Percentiles rank a stretch among this genome's conserved stretches.
These are phyloP conservation scores for Tieghemostelium lacteum DNA, from an alignment of 78 protist genomes.

Conservation along the genomic window DNA sequence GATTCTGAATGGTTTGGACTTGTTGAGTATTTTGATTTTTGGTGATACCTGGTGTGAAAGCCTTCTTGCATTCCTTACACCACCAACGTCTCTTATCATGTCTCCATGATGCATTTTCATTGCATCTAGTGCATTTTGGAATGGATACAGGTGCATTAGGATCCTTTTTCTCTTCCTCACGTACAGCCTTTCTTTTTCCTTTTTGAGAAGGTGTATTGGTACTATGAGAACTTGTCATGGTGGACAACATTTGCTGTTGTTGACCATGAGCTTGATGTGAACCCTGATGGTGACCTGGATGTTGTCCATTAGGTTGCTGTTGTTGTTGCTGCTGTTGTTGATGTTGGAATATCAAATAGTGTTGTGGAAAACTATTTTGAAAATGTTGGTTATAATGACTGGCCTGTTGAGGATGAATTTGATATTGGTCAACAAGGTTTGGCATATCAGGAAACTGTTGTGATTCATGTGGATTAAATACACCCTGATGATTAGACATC, in stretches of 20 bases:
- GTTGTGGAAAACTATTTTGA: slow-evolving; percentile 21
- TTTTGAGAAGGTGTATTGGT: slow-evolving; percentile 23
- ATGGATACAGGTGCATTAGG: slow-evolving; percentile 1
- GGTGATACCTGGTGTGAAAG: slow-evolving; percentile 77
- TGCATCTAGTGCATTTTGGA: slow-evolving; percentile 72
- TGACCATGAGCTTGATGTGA: slow-evolving; percentile 7
- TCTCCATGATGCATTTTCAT: slow-evolving; percentile 72
- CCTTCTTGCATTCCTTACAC: slow-evolving; percentile 81
- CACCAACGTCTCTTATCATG: slow-evolving; percentile 83
- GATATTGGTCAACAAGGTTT: slow-evolving; percentile 51
- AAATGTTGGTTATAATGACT: slow-evolving; percentile 5
- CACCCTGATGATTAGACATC: background rate
- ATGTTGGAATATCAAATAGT: slow-evolving; percentile 18
- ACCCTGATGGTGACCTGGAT: slow-evolving; percentile 10
- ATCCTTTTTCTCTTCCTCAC: slow-evolving; percentile 37
- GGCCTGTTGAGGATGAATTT: slow-evolving; percentile 15
- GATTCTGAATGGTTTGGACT: background rate
- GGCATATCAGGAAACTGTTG: slow-evolving; percentile 63
- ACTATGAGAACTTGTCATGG: background rate
- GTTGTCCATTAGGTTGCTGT: slow-evolving; percentile 9
- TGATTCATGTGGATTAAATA: slow-evolving; percentile 7
- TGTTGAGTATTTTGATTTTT: slow-evolving; percentile 34
- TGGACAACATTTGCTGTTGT: background rate
- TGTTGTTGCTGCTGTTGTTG: slow-evolving; percentile 13
- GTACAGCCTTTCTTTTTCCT: slow-evolving; percentile 36